phyloP scores from a whole-genome alignment of 148 eudicot species.

The Rhododendron ferrugineum region DNA sequence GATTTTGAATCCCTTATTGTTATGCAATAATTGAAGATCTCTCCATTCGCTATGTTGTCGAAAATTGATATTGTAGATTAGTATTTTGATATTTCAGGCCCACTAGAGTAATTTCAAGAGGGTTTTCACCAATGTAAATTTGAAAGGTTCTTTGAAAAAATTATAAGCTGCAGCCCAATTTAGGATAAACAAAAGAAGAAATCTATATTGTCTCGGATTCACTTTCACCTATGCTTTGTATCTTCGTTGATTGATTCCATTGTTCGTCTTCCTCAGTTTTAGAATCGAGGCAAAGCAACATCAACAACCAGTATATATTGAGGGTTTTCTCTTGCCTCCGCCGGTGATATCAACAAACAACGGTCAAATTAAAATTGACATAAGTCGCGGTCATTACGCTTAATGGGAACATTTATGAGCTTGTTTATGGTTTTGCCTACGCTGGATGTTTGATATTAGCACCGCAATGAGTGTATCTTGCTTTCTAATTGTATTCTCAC shows the following conservation, averaged over 20 bases:
- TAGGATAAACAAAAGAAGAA: background rate
- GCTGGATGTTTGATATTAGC: background rate
- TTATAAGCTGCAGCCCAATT: background rate
- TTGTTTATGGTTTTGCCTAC: background rate
- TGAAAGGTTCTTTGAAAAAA: background rate
- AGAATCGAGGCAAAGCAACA: background rate
- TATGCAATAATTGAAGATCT: background rate
- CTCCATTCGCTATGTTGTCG: background rate
- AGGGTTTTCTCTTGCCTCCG: too few relatives aligned
- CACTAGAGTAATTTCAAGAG: background rate
- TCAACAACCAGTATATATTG: background rate
- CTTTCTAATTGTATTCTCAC: background rate
- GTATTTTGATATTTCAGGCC: background rate
- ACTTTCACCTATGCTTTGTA: background rate
- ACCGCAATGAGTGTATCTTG: background rate
- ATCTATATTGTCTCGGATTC: background rate
- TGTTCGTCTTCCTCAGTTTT: background rate
- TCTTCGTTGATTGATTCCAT: background rate
- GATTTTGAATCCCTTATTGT: background rate
- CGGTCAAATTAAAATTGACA: background rate
- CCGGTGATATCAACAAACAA: background rate
- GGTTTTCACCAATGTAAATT: background rate
- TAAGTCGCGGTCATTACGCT: background rate
- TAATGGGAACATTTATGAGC: background rate
- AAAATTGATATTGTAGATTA: background rate